Base-by-base conservation (phyloP, 2,329 filamentous ascomycete genomes). In the Exophiala bonariae region DNA sequence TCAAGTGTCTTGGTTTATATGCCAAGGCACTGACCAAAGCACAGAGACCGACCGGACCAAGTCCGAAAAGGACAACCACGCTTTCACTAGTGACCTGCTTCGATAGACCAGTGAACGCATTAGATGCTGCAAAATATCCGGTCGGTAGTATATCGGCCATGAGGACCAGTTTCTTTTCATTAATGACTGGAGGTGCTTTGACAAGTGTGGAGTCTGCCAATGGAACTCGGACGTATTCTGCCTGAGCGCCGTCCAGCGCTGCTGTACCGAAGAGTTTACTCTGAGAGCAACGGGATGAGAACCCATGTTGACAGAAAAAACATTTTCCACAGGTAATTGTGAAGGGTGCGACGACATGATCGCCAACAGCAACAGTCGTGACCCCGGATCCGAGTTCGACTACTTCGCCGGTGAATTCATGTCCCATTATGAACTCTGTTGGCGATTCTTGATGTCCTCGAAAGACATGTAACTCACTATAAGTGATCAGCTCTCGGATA, bases 121-220 rank as follows among this genome's bases (percentile, higher is more conserved):
- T 49, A 4, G 35, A 18, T 8, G 35, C 30, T 17, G 22, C 26
- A 26, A 36, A 46, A 39, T 82, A 95, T 8, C 91, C 70, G 0
- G 85, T 89, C 2, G 90, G 90, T 67, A 93, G 95, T 59, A 96
- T 95, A 63, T 95, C 90, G 10, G 87, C 89, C 89, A 95, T 95
- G 19, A 95, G 77, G 7, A 95, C 82, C 41, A 95, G 75, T 23
- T 47, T 44, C 23, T 82, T 82, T 54, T 86, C 79, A 56, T 91
- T 84, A 7, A 77, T 80, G 2, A 80, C 68, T 0, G 86, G 85
- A 7, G 49, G 49, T 0, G 88, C 84, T 60, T 84, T 85, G 62
- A 90, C 78, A 14, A 85, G 80, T 1, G 89, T 93, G 20, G 82
- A 81, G 61, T 95, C 89, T 8, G 90, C 90, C 48, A 85, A 72